Percentiles rank a stretch among this genome's conserved stretches.
Conservation (phyloP, 2,329 filamentous ascomycete genomes). For the Phaeosphaeriaceae sp. region DNA sequence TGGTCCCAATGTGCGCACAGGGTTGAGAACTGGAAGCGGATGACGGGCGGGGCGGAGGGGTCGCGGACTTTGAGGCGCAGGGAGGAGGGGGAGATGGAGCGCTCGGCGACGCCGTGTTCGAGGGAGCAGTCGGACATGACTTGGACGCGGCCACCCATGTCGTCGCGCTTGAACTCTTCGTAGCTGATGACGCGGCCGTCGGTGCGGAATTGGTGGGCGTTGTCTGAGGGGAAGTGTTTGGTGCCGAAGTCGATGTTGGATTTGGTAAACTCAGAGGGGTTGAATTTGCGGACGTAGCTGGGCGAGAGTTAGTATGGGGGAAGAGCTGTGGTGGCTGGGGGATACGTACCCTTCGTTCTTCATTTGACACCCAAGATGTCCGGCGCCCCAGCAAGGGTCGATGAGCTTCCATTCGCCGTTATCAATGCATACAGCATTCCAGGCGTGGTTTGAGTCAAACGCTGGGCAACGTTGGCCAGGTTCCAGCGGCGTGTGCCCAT, state of each 20-base stretch:
- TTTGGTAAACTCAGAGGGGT: conserved; percentile 62
- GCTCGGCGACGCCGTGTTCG: conserved; percentile 60
- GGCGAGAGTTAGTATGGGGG: conserved; percentile 1
- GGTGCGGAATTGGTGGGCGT: conserved; percentile 72
- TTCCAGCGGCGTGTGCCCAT: conserved; percentile 69
- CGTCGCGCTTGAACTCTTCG: conserved; percentile 81
- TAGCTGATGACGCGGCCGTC: conserved; percentile 74
- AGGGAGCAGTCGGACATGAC: conserved; percentile 57
- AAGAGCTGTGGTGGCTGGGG: conserved; percentile 7
- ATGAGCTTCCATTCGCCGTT: conserved; percentile 88
- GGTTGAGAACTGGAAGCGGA: conserved; percentile 83
- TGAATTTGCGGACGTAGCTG: conserved; percentile 72
- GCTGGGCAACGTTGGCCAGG: conserved; percentile 72
- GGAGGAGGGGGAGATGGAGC: conserved; percentile 67
- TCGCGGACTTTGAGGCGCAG: conserved; percentile 69
- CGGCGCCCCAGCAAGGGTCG: conserved; percentile 93
- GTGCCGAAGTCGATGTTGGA: conserved; percentile 82
- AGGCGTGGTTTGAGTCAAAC: conserved; percentile 75
- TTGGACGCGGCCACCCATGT: conserved; percentile 52
- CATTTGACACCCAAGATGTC: conserved; percentile 59
- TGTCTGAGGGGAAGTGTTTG: conserved; percentile 78
- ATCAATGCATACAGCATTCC: conserved; percentile 92
- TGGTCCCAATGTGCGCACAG: conserved; percentile 83
- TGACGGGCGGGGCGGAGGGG: conserved; percentile 46
- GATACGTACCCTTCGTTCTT: conserved; percentile 59